A percentile compares a stretch with the other conserved stretches of the same genome.
Evolutionary conservation across 177 flowering plant genomes (phyloP).

Genomic region (Tripterygium wilfordii): DNA sequence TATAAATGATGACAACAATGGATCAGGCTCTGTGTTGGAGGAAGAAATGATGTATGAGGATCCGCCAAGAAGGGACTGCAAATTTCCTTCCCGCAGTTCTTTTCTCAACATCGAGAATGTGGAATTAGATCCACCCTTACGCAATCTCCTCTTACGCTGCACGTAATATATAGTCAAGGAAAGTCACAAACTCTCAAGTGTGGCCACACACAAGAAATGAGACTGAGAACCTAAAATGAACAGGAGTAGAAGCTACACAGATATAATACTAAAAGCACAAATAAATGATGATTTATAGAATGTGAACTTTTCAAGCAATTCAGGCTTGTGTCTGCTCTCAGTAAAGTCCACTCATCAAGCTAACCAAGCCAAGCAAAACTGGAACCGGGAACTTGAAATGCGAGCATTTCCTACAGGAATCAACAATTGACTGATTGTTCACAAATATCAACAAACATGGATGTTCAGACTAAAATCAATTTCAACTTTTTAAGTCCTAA

Average conservation of each 20-base stretch:
- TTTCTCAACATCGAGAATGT: conserved; percentile 43
- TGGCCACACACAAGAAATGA: not conserved
- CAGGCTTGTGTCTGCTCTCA: too few relatives aligned
- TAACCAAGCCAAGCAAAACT: too few relatives aligned
- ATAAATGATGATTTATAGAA: too few relatives aligned
- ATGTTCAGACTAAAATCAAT: too few relatives aligned
- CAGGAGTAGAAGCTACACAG: too few relatives aligned
- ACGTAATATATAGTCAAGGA: conserved; percentile 48
- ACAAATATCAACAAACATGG: too few relatives aligned
- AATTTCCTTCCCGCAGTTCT: conserved; percentile 53
- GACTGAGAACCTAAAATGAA: not conserved
- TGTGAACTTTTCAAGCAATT: too few relatives aligned
- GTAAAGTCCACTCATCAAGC: too few relatives aligned
- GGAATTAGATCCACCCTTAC: conserved; percentile 38
- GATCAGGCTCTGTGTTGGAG: conserved; percentile 50
- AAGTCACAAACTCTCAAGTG: conserved; percentile 5
- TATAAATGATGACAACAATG: conserved; percentile 54
- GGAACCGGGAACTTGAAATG: too few relatives aligned
- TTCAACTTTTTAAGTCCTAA: too few relatives aligned
- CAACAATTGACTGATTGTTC: too few relatives aligned
- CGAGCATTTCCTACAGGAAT: too few relatives aligned
- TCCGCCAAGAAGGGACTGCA: conserved; percentile 47
- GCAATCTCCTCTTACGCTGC: conserved; percentile 50
- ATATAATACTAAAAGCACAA: not conserved
- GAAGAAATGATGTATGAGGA: conserved; percentile 29